Conservation (phyloP, 2,329 filamentous ascomycete species). For the Fusarium compactum region DNA sequence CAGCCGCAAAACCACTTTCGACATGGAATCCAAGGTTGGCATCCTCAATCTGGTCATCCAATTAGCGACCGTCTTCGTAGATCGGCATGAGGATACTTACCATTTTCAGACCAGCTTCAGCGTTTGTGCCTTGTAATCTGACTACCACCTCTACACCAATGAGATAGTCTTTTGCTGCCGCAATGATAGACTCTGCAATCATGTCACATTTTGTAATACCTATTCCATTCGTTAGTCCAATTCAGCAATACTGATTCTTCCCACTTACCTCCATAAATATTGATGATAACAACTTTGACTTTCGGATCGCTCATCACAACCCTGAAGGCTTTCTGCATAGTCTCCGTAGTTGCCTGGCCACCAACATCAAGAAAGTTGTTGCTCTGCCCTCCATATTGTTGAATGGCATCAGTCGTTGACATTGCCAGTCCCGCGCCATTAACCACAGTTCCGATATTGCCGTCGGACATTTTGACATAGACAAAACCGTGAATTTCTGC, state of each 20-base stretch:
- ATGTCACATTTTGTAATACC: constrained; percentile 63
- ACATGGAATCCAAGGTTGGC: constrained; percentile 54
- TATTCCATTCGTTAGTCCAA: constrained; percentile 29
- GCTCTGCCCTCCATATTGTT: constrained; percentile 73
- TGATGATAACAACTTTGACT: constrained; percentile 75
- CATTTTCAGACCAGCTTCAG: constrained; percentile 54
- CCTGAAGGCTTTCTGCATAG: constrained; percentile 81
- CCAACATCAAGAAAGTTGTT: constrained; percentile 93
- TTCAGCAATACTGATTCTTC: accelerated
- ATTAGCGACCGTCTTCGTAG: neutral
- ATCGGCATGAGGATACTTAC: constrained; percentile 44
- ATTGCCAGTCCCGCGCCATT: constrained; percentile 92
- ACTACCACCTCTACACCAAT: constrained; percentile 50
- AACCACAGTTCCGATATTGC: constrained; percentile 83
- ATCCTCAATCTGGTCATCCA: constrained; percentile 48
- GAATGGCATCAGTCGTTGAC: constrained; percentile 88
- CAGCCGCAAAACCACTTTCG: constrained; percentile 55
- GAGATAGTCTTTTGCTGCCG: constrained; percentile 51
- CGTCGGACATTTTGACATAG: constrained; percentile 71
- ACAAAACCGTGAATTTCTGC: constrained; percentile 76
- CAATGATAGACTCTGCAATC: constrained; percentile 63
- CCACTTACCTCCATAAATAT: constrained; percentile 62
- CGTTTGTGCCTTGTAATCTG: constrained; percentile 62
- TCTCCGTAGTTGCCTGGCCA: constrained; percentile 86
- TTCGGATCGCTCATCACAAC: constrained; percentile 78